Conservation (phyloP, 1,139 yeast genomes). For the Hanseniaspora sp. region DNA sequence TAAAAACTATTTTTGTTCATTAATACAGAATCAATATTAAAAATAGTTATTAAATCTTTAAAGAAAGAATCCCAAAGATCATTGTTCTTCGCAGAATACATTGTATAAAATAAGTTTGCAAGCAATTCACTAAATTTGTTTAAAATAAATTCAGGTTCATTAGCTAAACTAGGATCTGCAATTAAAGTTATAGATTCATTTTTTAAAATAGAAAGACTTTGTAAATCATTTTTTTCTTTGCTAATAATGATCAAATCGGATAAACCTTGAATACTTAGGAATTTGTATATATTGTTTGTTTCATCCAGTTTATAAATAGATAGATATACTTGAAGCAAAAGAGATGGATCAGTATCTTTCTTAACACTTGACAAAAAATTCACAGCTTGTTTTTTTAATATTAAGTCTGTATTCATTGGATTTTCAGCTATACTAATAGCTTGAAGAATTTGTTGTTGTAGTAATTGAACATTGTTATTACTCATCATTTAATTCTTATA, state of each 20-base stretch:
- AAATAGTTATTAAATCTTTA: constrained; percentile 45
- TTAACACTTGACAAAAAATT: constrained; percentile 68
- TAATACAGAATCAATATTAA: constrained; percentile 25
- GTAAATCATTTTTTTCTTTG: constrained; percentile 3
- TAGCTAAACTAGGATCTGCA: constrained; percentile 23
- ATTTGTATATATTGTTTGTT: constrained; percentile 48
- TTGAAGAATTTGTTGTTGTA: constrained; percentile 84
- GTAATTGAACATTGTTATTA: constrained; percentile 23
- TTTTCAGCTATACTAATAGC: constrained; percentile 85
- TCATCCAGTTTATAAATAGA: constrained; percentile 16
- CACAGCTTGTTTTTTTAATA: constrained; percentile 70
- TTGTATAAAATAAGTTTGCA: constrained; percentile 56
- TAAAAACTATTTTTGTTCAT: constrained; percentile 39
- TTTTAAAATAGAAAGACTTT: constrained; percentile 2
- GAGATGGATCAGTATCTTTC: constrained; percentile 62
- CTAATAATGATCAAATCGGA: constrained; percentile 39
- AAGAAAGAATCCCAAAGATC: constrained; percentile 56
- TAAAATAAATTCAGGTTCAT: constrained; percentile 54
- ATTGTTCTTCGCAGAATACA: constrained; percentile 39
- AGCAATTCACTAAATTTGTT: constrained; percentile 72
- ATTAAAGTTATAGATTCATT: constrained; percentile 2
- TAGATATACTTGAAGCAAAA: not conserved
- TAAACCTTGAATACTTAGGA: constrained; percentile 73
- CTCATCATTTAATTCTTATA: not conserved
- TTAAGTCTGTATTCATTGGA: constrained; percentile 52